These are phyloP conservation scores for Cymbopogon citratus DNA, from an alignment of 176 grass and related monocot species.

Conservation along the genomic window DNA sequence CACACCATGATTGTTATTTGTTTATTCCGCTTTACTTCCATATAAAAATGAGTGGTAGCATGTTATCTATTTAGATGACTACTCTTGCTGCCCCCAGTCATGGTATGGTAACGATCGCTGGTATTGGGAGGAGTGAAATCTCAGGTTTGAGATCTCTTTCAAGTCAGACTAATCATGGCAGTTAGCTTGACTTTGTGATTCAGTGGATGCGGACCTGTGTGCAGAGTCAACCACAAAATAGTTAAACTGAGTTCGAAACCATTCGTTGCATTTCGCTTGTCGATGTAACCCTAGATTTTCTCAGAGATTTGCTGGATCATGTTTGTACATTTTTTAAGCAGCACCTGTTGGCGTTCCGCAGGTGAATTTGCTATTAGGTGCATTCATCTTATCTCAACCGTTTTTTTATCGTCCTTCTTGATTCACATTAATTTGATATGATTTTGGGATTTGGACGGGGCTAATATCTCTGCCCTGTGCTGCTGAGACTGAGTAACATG, in stretches of 20 bases:
- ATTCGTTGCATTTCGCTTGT: constrained; percentile 27
- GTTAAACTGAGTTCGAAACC: neutral
- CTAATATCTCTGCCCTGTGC: neutral
- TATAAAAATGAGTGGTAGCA: constrained; percentile 6
- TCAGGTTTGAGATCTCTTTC: constrained; percentile 41
- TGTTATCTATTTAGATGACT: constrained; percentile 4
- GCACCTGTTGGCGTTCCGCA: neutral
- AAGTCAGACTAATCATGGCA: constrained; percentile 35
- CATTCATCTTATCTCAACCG: neutral
- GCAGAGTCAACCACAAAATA: constrained; percentile 18
- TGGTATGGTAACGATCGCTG: neutral
- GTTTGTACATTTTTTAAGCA: constrained; percentile 16
- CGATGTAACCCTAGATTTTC: constrained; percentile 48
- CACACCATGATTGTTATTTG: neutral
- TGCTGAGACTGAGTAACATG: neutral
- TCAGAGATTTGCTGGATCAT: constrained; percentile 50
- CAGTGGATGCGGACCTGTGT: constrained; percentile 29
- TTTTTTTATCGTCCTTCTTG: neutral
- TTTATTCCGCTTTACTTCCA: constrained; percentile 20
- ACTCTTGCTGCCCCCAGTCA: constrained; percentile 2
- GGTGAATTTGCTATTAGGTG: neutral
- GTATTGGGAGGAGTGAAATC: constrained; percentile 44
- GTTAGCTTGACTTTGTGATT: constrained; percentile 37
- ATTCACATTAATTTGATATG: neutral
- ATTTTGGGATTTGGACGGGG: neutral